These are phyloP conservation scores for Kuraishia borneana DNA, from an alignment of 805 yeast genomes.

Conservation along the genomic window DNA sequence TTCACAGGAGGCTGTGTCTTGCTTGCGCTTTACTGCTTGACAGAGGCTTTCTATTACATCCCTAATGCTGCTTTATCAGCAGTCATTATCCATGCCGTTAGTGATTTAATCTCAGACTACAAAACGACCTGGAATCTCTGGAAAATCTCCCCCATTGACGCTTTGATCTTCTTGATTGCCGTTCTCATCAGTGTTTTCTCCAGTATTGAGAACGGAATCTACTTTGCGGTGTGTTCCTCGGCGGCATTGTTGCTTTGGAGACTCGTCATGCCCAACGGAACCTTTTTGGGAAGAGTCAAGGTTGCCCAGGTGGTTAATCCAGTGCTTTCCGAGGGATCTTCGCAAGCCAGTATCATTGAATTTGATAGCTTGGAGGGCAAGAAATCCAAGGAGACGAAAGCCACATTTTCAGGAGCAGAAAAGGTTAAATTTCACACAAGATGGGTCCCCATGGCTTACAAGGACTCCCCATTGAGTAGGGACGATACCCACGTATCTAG, in stretches of 20 bases:
- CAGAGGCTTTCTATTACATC: slow-evolving; percentile 76
- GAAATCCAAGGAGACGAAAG: background rate
- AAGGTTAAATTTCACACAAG: slow-evolving; percentile 36
- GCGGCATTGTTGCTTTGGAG: slow-evolving; percentile 63
- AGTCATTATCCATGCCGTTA: slow-evolving; percentile 86
- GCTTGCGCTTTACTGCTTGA: slow-evolving; percentile 75
- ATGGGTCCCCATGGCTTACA: slow-evolving; percentile 57
- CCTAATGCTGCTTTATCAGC: slow-evolving; percentile 86
- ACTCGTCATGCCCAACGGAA: slow-evolving; percentile 71
- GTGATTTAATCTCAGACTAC: slow-evolving; percentile 69
- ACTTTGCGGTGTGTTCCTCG: slow-evolving; percentile 83
- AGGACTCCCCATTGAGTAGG: slow-evolving; percentile 7
- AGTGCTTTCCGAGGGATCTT: slow-evolving; percentile 14
- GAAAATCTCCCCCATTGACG: slow-evolving; percentile 65
- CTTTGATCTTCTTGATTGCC: slow-evolving; percentile 59
- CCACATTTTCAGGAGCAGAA: too few species aligned
- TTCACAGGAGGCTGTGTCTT: slow-evolving; percentile 85
- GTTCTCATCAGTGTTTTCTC: slow-evolving; percentile 68
- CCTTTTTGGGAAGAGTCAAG: slow-evolving; percentile 68
- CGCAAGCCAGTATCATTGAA: slow-evolving; percentile 1
- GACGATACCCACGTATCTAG: slow-evolving; percentile 18
- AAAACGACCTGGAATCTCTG: slow-evolving; percentile 59
- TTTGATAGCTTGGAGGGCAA: background rate
- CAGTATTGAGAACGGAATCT: slow-evolving; percentile 79
- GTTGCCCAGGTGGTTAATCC: slow-evolving; percentile 68